phyloP scores from a whole-genome alignment of 1,284 basidiomycete genomes.

The Cutaneotrichosporon curvatum region DNA sequence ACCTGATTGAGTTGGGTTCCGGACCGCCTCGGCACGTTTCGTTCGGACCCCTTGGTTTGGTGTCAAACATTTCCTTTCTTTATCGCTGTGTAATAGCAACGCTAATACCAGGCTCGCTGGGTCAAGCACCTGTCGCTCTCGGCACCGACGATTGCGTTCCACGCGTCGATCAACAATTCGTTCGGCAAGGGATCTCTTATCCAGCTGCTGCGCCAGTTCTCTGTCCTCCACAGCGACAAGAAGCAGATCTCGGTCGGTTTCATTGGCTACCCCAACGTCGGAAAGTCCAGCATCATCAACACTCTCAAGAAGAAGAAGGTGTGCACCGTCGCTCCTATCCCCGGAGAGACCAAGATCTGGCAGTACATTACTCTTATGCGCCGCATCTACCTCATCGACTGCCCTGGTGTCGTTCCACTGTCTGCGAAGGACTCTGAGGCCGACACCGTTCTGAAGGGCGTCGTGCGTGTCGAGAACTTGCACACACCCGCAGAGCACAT shows the following conservation, averaged over 20 bases:
- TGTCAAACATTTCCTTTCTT: constrained; percentile 30
- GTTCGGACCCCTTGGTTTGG: constrained; percentile 48
- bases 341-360: constrained; percentile 99
- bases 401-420: constrained; percentile 94
- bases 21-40: constrained; percentile 21
- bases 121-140: constrained; percentile 91
- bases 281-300: constrained; percentile 96
- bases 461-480: constrained; percentile 92
- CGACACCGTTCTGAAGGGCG: constrained; percentile 90
- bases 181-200: constrained; percentile 98
- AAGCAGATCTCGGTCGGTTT: constrained; percentile 99
- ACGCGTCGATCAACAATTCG: constrained; percentile 97
- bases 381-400: constrained; percentile 98
- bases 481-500: constrained; percentile 92
- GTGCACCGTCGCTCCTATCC: constrained; percentile 92
- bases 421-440: constrained; percentile 85
- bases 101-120: constrained; percentile 71
- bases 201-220: constrained; percentile 93
- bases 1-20: constrained; percentile 49
- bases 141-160: constrained; percentile 95
- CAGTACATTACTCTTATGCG: constrained; percentile 97
- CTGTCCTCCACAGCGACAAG: constrained; percentile 94
- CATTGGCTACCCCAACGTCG: constrained; percentile 97
- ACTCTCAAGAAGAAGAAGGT: constrained; percentile 98
- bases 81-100: constrained; percentile 3